These are phyloP conservation scores for Acanthamoeba culbertsoni DNA, from an alignment of 208 protist species.

Conservation along the genomic window DNA sequence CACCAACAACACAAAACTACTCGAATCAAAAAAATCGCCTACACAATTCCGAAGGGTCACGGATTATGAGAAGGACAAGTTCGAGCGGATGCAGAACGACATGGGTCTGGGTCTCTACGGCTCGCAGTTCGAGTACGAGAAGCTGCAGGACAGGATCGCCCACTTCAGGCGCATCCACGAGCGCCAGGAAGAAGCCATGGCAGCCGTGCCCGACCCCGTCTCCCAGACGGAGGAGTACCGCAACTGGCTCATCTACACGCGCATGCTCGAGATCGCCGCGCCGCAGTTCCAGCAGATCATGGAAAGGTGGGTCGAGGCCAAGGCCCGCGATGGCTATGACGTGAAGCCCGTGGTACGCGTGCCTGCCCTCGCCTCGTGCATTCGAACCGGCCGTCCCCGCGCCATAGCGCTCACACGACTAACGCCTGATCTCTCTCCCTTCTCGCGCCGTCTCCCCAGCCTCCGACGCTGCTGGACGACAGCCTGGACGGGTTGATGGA, in stretches of 20 bases:
- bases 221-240: not conserved
- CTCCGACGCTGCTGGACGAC: not conserved
- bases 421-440: not conserved
- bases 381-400: too few species aligned
- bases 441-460: not conserved
- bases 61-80: not conserved
- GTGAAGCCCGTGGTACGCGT: not conserved
- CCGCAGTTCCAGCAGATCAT: not conserved
- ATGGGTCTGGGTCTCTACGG: not conserved
- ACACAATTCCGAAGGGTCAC: not conserved
- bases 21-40: not conserved
- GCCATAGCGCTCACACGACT: not conserved
- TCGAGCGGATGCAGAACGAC: not conserved
- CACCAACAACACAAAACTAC: not conserved
- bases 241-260: not conserved
- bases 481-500: not conserved
- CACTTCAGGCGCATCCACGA: slow-evolving; percentile 26
- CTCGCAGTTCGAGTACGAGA: not conserved
- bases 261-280: not conserved
- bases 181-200: not conserved
- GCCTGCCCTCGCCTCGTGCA: not conserved
- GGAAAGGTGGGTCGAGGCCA: not conserved
- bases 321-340: not conserved
- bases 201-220: not conserved
- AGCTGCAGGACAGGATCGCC: not conserved